Evolutionary conservation across 345 rosid genomes (phyloP), one percentile per base, ranked within the genome.

Genomic region (Sonneratia caseolaris): DNA sequence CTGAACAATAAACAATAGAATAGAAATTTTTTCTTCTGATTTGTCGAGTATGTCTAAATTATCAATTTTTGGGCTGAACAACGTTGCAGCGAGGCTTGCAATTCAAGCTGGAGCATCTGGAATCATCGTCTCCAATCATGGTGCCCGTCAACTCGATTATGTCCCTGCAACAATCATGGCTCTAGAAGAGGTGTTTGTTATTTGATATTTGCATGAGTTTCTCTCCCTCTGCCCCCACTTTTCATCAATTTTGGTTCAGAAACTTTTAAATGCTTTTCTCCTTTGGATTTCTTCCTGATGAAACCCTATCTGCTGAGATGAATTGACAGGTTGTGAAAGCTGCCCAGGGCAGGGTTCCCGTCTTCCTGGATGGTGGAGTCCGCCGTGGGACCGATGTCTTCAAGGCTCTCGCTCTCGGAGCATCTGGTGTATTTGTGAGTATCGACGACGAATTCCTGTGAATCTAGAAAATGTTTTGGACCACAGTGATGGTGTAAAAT

Each of bases 371-470:
- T 61, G 97, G 99, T 27, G 99, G 99, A 36, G 88, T 95, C 73
- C 90, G 97, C 11, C 97, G 97, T 68, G 99, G 99, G 81, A 95
- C 99, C 0, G 97, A 95, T 82, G 97, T 95, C 66, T 95, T 95
- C 81, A 95, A 95, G 86, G 97, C 99, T 32, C 78, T 95, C 78
- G 99, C 99, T 71, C 82, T 95, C 15, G 99, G 99, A 61, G 97
- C 99, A 68, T 86, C 96, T 14, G 99, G 96, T 76, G 78, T 92
- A 75, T 92, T 95, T 80, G 98, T 92, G 82, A 82, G 99, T 79
- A 69, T 70, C 19, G 13, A 69, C 24, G 7, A 40, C 11, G 24
- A 16, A 35, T 36, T 36, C 51, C 38, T 27, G 14, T 9, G 32
- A 7, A n/a, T 18, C 11, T 43, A 45, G 15, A 68, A 4, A 21